phyloP scores from a whole-genome alignment of 192 early-diverging fungal genomes.

The Coemansia sp. region DNA sequence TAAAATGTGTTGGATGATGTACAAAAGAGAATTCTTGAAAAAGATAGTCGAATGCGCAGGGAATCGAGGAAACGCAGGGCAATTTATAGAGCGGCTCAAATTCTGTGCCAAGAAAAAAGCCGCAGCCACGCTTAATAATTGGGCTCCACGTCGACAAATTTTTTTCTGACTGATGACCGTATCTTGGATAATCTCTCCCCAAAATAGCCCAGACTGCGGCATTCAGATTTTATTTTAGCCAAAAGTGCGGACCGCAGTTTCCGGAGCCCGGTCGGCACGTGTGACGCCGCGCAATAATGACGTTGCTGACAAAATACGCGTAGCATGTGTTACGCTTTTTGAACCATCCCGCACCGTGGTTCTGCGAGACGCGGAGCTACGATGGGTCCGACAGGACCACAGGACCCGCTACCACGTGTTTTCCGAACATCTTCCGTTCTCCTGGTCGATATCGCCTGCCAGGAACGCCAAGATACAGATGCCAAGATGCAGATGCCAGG shows the following conservation, averaged over 20 bases:
- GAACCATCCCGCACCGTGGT: too few species aligned
- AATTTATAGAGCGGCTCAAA: not conserved
- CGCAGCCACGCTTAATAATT: conserved; percentile 5
- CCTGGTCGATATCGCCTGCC: too few species aligned
- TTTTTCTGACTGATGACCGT: not conserved
- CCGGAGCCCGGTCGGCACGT: not conserved
- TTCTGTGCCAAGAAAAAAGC: conserved; percentile 1
- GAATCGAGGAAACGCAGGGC: not conserved
- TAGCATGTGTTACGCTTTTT: not conserved
- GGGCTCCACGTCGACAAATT: not conserved
- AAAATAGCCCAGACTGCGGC: conserved; percentile 4
- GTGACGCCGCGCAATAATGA: not conserved
- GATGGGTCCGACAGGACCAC: not conserved
- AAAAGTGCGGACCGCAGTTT: not conserved
- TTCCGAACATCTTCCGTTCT: not conserved
- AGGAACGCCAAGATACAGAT: not conserved
- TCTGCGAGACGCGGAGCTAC: not conserved
- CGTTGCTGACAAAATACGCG: conserved; percentile 1
- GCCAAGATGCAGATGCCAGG: not conserved
- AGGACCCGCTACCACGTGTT: not conserved
- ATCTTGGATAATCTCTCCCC: conserved; percentile 10
- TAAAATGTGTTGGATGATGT: not conserved
- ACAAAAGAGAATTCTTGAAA: not conserved
- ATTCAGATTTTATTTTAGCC: not conserved
- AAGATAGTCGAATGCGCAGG: not conserved